Conservation (phyloP, 2,329 filamentous ascomycete species). For the Mycosphaerella sp. region DNA sequence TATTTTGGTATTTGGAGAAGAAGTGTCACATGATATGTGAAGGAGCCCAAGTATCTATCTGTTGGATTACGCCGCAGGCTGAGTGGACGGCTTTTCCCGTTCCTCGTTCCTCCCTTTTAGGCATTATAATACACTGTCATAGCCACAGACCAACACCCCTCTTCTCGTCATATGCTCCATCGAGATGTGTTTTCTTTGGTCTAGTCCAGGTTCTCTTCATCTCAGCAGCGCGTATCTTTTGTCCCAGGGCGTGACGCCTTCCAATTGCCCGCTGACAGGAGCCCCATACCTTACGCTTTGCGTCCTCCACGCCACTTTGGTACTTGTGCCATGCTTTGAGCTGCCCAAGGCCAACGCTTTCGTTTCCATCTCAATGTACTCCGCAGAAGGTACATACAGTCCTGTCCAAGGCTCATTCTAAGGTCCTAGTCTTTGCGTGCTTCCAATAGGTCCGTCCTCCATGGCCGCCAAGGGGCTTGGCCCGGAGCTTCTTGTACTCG, state of each 20-base stretch:
- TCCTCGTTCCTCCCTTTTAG: too few species aligned
- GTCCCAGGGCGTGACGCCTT: background rate
- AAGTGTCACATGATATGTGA: background rate
- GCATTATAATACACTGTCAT: too few species aligned
- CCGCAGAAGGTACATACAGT: too few species aligned
- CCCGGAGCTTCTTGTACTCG: constrained; percentile 35
- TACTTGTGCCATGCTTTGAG: background rate
- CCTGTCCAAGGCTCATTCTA: constrained; percentile 32
- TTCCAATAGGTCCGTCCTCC: constrained; percentile 52
- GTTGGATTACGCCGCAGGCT: too few species aligned
- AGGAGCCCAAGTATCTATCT: too few species aligned
- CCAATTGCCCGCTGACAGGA: background rate
- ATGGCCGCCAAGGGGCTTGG: constrained; percentile 27
- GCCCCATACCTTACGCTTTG: background rate
- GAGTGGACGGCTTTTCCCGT: too few species aligned
- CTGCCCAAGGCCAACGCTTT: background rate
- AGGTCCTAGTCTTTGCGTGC: constrained; percentile 62
- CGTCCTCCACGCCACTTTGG: background rate
- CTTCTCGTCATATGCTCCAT: too few species aligned
- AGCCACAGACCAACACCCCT: too few species aligned
- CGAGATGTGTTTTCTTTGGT: too few species aligned
- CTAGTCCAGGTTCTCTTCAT: background rate
- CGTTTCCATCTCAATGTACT: background rate
- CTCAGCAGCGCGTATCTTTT: background rate
- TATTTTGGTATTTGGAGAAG: background rate